Conservation (phyloP, 2,329 filamentous ascomycete species). For the Rutstroemia sydowiana region DNA sequence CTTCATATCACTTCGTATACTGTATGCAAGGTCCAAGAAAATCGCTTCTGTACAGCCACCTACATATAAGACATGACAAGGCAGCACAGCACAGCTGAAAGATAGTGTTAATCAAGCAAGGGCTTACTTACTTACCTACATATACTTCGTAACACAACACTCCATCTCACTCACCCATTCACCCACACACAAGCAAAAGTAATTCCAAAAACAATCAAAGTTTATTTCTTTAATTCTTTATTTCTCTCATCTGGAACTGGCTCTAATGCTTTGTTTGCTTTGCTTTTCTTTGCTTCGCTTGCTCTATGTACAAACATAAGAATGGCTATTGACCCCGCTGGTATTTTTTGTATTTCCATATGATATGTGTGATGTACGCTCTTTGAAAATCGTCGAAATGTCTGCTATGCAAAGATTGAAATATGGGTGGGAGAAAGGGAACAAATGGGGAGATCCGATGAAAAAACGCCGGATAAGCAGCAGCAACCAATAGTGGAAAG, state of each 20-base stretch:
- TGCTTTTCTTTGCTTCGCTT: no score
- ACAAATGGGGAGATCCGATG: background rate
- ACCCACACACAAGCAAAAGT: no score
- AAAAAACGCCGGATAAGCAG: constrained; percentile 19
- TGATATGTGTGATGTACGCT: background rate
- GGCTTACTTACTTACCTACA: background rate
- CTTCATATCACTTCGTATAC: no score
- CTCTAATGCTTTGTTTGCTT: background rate
- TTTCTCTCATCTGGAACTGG: constrained; percentile 12
- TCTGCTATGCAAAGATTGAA: constrained; percentile 1
- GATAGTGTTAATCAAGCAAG: no score
- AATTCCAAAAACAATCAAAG: background rate
- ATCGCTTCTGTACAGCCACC: no score
- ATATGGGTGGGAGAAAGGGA: background rate
- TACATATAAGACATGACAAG: no score
- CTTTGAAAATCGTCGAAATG: background rate
- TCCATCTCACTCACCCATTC: no score
- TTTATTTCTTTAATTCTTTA: constrained; percentile 13
- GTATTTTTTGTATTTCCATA: background rate
- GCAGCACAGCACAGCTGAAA: no score
- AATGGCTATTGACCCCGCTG: background rate
- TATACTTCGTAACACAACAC: background rate
- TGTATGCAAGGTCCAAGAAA: no score
- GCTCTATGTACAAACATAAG: background rate
- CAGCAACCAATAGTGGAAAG: constrained; percentile 20